Percentiles rank a stretch among this genome's conserved stretches.
Evolutionary conservation across 1,139 yeast species (phyloP).

Genomic region (Kodamaea plutei): DNA sequence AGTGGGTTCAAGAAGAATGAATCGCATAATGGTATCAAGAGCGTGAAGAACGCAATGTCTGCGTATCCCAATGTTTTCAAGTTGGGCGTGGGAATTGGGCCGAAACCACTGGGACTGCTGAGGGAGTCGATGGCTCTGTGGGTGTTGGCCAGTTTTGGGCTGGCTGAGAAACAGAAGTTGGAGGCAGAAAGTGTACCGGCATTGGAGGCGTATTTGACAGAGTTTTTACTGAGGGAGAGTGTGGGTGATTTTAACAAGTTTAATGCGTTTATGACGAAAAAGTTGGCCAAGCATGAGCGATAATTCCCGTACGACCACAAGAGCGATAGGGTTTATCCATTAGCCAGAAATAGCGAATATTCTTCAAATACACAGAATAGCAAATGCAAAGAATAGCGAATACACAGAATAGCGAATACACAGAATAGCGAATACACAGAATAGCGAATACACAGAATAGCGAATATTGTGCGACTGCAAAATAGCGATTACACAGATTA

Average conservation of each 20-base stretch:
- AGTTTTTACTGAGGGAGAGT: conserved; percentile 8
- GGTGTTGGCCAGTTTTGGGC: conserved; percentile 33
- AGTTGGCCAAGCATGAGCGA: conserved; percentile 3
- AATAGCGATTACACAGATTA: too few relatives aligned
- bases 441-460: too few relatives aligned
- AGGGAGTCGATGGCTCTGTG: conserved; percentile 36
- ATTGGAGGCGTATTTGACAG: conserved; percentile 9
- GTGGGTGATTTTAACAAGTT: conserved; percentile 12
- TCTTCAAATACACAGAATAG: too few relatives aligned
- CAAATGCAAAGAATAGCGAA: too few relatives aligned
- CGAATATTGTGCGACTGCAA: too few relatives aligned
- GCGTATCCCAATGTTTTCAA: conserved; percentile 19
- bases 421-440: too few relatives aligned
- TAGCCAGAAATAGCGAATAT: too few relatives aligned
- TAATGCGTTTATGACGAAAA: conserved; percentile 12
- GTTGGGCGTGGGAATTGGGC: conserved; percentile 44
- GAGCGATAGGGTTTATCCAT: too few relatives aligned
- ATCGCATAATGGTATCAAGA: conserved; percentile 40
- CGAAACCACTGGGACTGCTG: conserved; percentile 36
- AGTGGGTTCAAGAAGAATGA: conserved; percentile 31
- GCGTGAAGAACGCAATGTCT: conserved; percentile 14
- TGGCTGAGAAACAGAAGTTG: conserved; percentile 10
- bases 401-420: too few relatives aligned
- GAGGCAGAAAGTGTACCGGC: conserved; percentile 3
- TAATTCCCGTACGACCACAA: too few relatives aligned